Conservation (phyloP, 2,329 filamentous ascomycete genomes). For the Blastomyces silverae region DNA sequence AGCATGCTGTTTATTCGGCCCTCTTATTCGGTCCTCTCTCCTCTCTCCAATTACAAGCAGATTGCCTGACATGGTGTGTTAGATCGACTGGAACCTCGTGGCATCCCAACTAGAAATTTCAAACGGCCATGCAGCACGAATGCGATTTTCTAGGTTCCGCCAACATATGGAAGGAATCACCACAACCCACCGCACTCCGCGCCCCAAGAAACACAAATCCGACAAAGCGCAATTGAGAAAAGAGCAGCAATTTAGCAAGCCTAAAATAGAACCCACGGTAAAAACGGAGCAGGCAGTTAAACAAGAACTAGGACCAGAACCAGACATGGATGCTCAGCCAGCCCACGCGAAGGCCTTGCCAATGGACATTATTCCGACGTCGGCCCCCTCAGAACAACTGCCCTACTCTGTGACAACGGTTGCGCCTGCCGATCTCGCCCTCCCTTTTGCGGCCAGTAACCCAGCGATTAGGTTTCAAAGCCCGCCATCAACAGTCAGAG, state of each 20-base stretch:
- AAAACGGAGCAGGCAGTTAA: conserved; percentile 14
- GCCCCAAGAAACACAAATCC: conserved; percentile 27
- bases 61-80: conserved; percentile 1
- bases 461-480: conserved; percentile 16
- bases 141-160: conserved; percentile 51
- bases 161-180: conserved; percentile 46
- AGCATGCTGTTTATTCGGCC: conserved; percentile 18
- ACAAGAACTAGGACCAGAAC: conserved; percentile 7
- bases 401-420: conserved; percentile 18
- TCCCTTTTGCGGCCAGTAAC: conserved; percentile 17
- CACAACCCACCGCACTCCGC: conserved; percentile 22
- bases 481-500: conserved; percentile 18
- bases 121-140: conserved; percentile 52
- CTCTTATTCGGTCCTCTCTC: conserved; percentile 16
- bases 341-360: conserved; percentile 1
- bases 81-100: conserved; percentile 51
- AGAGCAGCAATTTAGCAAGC: conserved; percentile 19
- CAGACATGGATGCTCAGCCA: conserved; percentile 10
- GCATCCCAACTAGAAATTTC: conserved; percentile 47
- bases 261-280: neutral
- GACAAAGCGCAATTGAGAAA: conserved; percentile 20
- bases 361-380: neutral
- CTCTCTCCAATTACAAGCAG: conserved; percentile 3
- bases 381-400: neutral
- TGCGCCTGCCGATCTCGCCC: conserved; percentile 22